Conservation (phyloP, 768 basidiomycete species). For the Russula abietina region DNA sequence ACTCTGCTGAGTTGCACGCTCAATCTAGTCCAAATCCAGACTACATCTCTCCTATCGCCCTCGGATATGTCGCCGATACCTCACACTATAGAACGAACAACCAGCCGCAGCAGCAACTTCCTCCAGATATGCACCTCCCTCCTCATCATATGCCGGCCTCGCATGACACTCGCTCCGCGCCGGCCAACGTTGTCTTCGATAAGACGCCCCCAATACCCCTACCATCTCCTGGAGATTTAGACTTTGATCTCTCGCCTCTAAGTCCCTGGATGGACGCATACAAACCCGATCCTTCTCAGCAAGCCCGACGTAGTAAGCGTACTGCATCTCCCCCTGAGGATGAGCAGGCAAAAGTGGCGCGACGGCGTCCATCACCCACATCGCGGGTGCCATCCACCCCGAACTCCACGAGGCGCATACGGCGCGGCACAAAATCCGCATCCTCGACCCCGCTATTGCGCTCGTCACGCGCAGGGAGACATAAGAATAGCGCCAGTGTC, state of each 20-base stretch:
- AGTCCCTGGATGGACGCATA: conserved; percentile 73
- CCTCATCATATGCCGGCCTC: conserved; percentile 28
- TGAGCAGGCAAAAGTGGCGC: conserved; percentile 14
- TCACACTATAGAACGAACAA: conserved; percentile 28
- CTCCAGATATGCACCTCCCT: conserved; percentile 27
- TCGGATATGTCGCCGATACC: conserved; percentile 35
- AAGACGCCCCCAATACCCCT: conserved; percentile 37
- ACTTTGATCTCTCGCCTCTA: conserved; percentile 70
- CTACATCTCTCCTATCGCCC: conserved; percentile 57
- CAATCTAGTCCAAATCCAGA: conserved; percentile 44
- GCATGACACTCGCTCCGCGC: conserved; percentile 48
- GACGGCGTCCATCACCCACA: conserved; percentile 22
- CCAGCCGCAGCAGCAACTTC: conserved; percentile 18
- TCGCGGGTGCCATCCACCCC: conserved; percentile 10
- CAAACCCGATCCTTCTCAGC: conserved; percentile 35
- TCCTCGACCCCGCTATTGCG: conserved; percentile 23
- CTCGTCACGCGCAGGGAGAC: conserved; percentile 39
- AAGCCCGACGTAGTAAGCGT: conserved; percentile 14
- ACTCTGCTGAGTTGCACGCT: conserved; percentile 60
- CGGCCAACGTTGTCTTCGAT: conserved; percentile 67
- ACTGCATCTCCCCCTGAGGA: conserved; percentile 23
- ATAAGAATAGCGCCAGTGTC: conserved; percentile 34
- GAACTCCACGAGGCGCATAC: conserved; percentile 10
- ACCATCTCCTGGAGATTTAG: conserved; percentile 48
- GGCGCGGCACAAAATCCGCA: conserved; percentile 24